These are phyloP conservation scores for Mucor velutinosus DNA, from an alignment of 371 early-diverging fungal species.

Conservation along the genomic window DNA sequence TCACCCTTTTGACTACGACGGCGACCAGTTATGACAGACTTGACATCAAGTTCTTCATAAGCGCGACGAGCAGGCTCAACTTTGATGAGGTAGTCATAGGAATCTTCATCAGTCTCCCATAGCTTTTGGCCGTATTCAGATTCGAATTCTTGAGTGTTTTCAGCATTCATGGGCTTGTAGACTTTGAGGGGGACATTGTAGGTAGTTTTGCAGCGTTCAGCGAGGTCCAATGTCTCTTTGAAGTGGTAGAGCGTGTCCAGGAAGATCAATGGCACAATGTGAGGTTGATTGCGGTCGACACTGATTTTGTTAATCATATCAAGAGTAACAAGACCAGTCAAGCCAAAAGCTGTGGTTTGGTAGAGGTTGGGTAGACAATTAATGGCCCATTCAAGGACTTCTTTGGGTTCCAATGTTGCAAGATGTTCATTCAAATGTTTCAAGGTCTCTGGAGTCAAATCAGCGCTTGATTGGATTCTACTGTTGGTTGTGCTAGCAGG, in stretches of 20 bases:
- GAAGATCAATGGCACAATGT: constrained; percentile 84
- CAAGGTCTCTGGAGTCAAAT: constrained; percentile 67
- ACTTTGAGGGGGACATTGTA: constrained; percentile 77
- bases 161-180: constrained; percentile 70
- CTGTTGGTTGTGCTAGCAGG: constrained; percentile 25
- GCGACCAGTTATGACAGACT: constrained; percentile 88
- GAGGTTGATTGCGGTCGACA: constrained; percentile 51
- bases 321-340: constrained; percentile 77
- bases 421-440: constrained; percentile 66
- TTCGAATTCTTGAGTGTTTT: constrained; percentile 70
- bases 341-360: constrained; percentile 94
- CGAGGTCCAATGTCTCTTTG: constrained; percentile 83
- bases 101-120: constrained; percentile 81
- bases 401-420: constrained; percentile 66
- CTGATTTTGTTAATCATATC: constrained; percentile 76
- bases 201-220: constrained; percentile 61
- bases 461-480: constrained; percentile 37
- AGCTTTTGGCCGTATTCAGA: constrained; percentile 72
- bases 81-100: constrained; percentile 90
- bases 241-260: constrained; percentile 94
- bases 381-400: constrained; percentile 90
- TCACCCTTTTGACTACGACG: constrained; percentile 89
- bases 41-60: constrained; percentile 73
- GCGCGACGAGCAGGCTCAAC: constrained; percentile 92
- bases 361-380: constrained; percentile 77